Percentiles rank a stretch among this genome's conserved stretches.
Evolutionary conservation across 1,139 yeast genomes (phyloP).

Genomic region (Kurtzmaniella natalensis): DNA sequence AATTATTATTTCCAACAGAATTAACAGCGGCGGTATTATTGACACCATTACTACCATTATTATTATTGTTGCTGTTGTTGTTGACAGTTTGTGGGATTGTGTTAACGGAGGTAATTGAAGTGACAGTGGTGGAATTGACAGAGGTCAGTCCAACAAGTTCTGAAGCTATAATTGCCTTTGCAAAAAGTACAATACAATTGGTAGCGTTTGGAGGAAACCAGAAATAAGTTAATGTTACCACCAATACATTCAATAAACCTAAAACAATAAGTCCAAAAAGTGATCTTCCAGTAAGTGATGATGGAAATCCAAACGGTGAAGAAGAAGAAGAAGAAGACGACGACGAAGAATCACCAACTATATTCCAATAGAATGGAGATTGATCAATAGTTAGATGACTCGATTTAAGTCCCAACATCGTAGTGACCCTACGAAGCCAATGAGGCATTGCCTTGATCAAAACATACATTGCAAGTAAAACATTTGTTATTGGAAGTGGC

Average conservation of each 20-base stretch:
- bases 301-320: constrained; percentile 14
- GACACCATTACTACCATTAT: not conserved
- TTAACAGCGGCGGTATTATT: constrained; percentile 7
- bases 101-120: constrained; percentile 18
- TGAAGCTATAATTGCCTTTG: constrained; percentile 49
- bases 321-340: too few species aligned
- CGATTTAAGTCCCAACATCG: constrained; percentile 34
- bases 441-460: constrained; percentile 11
- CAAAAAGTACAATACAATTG: constrained; percentile 38
- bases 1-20: constrained; percentile 7
- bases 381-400: constrained; percentile 4
- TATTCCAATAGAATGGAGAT: constrained; percentile 9
- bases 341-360: too few species aligned
- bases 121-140: constrained; percentile 17
- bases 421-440: constrained; percentile 38
- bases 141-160: constrained; percentile 41
- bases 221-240: constrained; percentile 26
- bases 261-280: not conserved
- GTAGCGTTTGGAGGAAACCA: constrained; percentile 30
- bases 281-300: constrained; percentile 9
- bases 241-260: constrained; percentile 22
- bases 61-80: constrained; percentile 1
- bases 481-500: constrained; percentile 38
- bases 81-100: too few species aligned
- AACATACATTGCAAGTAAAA: constrained; percentile 34